phyloP scores from a whole-genome alignment of 768 basidiomycete species.

The Trametes villosa region DNA sequence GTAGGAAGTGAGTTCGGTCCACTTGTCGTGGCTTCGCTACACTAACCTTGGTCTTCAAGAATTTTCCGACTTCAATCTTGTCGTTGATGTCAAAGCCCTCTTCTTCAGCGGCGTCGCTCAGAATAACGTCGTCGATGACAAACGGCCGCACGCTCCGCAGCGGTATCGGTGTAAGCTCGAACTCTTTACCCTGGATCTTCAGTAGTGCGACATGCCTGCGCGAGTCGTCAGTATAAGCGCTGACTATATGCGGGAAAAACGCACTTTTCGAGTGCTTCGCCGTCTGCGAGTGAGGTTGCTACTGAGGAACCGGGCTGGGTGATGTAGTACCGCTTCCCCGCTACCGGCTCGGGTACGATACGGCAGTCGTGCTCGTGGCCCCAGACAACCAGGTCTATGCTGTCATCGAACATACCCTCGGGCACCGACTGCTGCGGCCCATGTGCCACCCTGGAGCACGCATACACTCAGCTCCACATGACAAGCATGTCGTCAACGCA shows the following conservation, averaged over 20 bases:
- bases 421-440: conserved; percentile 94
- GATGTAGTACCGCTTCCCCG: conserved; percentile 90
- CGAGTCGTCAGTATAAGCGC: conserved; percentile 5
- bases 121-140: conserved; percentile 78
- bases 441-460: conserved; percentile 75
- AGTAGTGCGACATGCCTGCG: conserved; percentile 89
- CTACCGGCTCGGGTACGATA: conserved; percentile 86
- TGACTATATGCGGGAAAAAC: background rate
- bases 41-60: conserved; percentile 76
- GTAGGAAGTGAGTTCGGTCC: background rate
- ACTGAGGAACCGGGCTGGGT: conserved; percentile 95
- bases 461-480: background rate
- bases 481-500: background rate
- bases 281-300: conserved; percentile 92
- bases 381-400: conserved; percentile 93
- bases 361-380: conserved; percentile 99
- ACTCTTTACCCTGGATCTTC: conserved; percentile 86
- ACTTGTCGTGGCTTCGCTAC: too few relatives aligned
- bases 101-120: conserved; percentile 79
- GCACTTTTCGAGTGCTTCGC: conserved; percentile 91
- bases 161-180: conserved; percentile 82
- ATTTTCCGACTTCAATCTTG: conserved; percentile 83
- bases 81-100: conserved; percentile 78
- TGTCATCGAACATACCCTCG: conserved; percentile 97
- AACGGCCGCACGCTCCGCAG: conserved; percentile 94